These are phyloP conservation scores for Quercus bicolor DNA, from an alignment of 306 rosid species.

Conservation along the genomic window DNA sequence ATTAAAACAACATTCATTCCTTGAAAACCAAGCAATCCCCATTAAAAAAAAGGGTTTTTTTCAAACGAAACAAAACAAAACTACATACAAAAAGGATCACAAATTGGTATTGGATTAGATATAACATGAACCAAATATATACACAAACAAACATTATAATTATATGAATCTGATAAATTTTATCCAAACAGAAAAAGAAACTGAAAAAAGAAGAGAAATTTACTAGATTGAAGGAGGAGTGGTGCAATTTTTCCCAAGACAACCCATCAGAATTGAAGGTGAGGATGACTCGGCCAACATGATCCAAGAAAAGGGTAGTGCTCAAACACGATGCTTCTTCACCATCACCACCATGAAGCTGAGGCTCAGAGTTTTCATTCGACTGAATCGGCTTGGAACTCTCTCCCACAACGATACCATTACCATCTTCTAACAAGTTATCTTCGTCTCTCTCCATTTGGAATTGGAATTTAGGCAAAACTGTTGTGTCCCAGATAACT, in stretches of 20 bases:
- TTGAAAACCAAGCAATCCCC: not conserved
- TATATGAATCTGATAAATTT: not conserved
- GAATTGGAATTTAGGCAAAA: slow-evolving; percentile 46
- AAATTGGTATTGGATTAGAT: not conserved
- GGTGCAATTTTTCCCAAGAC: slow-evolving; percentile 51
- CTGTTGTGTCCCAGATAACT: slow-evolving; percentile 11
- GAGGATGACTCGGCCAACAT: slow-evolving; percentile 55
- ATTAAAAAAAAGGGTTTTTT: not conserved
- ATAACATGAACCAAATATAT: too few relatives aligned
- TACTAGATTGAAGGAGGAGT: slow-evolving; percentile 42
- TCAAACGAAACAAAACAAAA: not conserved
- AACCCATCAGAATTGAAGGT: slow-evolving; percentile 55
- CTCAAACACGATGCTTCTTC: slow-evolving; percentile 33
- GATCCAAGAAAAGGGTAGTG: slow-evolving; percentile 59
- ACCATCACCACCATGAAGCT: not conserved
- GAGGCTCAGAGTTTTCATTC: not conserved
- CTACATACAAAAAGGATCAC: not conserved
- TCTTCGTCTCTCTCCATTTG: slow-evolving; percentile 39
- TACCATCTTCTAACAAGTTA: too few relatives aligned
- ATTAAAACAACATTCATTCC: not conserved
- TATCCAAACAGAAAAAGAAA: too few relatives aligned
- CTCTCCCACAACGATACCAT: slow-evolving; percentile 11
- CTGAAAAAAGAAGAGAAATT: not conserved
- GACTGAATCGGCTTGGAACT: slow-evolving; percentile 11
- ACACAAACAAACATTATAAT: not conserved